A percentile compares a stretch with the other conserved stretches of the same genome.
Evolutionary conservation across 2,329 filamentous ascomycete species (phyloP).

Genomic region (Alternaria hordeiaustralica): DNA sequence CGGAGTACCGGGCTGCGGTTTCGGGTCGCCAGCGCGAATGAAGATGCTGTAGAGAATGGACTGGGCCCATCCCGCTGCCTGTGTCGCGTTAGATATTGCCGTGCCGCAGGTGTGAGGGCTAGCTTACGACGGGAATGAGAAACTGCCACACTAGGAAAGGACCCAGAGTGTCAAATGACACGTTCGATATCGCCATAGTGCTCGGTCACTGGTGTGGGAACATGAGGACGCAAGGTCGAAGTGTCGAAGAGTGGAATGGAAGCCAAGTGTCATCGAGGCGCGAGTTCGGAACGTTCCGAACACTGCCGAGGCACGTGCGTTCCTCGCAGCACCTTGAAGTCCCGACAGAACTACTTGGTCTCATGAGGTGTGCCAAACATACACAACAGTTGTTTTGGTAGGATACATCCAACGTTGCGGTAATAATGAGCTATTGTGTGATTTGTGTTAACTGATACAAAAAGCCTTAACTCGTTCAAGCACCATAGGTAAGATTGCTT

Average conservation of each 20-base stretch:
- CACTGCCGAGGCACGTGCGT: constrained; percentile 9
- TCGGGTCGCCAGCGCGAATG: constrained; percentile 86
- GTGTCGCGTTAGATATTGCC: constrained; percentile 20
- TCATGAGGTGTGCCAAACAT: background rate
- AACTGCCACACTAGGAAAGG: constrained; percentile 47
- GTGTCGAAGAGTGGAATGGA: background rate
- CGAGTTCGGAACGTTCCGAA: constrained; percentile 13
- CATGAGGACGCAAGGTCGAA: background rate
- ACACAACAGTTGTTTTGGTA: background rate
- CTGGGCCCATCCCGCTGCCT: constrained; percentile 62
- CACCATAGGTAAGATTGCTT: background rate
- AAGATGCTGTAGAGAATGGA: constrained; percentile 84
- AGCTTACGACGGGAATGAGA: constrained; percentile 39
- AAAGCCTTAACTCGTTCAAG: background rate
- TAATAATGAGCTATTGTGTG: background rate
- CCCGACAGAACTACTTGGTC: background rate
- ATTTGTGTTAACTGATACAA: background rate
- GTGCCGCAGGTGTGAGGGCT: background rate
- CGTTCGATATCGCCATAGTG: constrained; percentile 30
- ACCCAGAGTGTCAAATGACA: constrained; percentile 40
- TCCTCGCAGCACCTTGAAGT: background rate
- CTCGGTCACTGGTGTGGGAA: background rate
- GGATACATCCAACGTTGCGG: background rate
- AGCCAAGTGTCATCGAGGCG: constrained; percentile 14
- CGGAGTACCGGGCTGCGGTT: constrained; percentile 71